Evolutionary conservation across 202 grass and related monocot genomes (phyloP).

Genomic region (Schoenoplectus tabernaemontani): DNA sequence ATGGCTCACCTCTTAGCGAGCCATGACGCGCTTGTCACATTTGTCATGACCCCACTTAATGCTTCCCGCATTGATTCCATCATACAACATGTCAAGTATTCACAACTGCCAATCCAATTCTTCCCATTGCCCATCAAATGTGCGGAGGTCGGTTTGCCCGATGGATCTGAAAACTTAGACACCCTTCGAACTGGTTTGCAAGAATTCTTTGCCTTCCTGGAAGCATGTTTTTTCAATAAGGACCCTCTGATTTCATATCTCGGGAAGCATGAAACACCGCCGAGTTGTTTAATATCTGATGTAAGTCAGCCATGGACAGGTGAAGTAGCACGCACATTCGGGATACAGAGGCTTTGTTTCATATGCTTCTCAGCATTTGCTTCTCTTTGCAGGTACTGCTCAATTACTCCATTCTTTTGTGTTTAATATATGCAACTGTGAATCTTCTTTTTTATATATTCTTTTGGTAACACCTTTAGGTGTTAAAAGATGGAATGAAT

Average conservation of each 20-base stretch:
- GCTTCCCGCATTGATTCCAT: neutral
- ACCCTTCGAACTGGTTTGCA: neutral
- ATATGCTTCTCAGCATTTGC: neutral
- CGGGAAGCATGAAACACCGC: neutral
- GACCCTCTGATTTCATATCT: constrained; percentile 21
- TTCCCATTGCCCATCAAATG: constrained; percentile 3
- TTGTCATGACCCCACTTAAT: constrained; percentile 29
- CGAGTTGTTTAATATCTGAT: constrained; percentile 29
- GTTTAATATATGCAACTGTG: neutral
- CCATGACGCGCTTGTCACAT: constrained; percentile 14
- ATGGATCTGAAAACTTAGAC: constrained; percentile 23
- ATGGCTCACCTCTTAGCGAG: constrained; percentile 22
- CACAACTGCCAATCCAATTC: neutral
- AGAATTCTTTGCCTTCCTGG: neutral
- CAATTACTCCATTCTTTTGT: neutral
- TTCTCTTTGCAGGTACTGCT: constrained; percentile 11
- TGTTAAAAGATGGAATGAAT: neutral
- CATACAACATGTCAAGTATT: constrained; percentile 13
- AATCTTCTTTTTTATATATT: neutral
- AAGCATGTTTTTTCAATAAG: neutral
- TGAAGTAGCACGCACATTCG: neutral
- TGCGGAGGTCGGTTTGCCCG: neutral
- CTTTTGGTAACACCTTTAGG: neutral
- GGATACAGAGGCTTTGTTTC: constrained; percentile 27
- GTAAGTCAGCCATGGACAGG: constrained; percentile 14